Conservation (phyloP, 768 basidiomycete genomes). For the Rhodotorula kratochvilovae region DNA sequence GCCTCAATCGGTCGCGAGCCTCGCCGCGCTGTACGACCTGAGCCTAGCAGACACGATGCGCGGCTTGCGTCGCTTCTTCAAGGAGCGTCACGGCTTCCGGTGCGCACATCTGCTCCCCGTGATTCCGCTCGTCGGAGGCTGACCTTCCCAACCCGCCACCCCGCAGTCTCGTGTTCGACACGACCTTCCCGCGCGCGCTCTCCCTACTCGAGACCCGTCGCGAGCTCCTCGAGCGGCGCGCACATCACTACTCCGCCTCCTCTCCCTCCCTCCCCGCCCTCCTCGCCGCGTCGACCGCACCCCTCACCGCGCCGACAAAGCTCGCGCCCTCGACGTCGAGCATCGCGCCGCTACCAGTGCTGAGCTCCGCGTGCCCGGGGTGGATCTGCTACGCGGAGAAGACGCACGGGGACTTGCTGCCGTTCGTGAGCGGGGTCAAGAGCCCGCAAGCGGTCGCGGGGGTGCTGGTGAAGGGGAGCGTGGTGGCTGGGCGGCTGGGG, state of each 20-base stretch:
- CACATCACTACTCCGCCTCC: conserved; percentile 14
- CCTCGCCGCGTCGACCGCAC: conserved; percentile 5
- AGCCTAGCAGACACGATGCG: conserved; percentile 59
- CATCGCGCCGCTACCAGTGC: conserved; percentile 65
- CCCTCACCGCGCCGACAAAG: conserved; percentile 21
- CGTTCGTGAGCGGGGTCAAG: conserved; percentile 79
- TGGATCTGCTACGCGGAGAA: conserved; percentile 99
- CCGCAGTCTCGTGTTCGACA: conserved; percentile 74
- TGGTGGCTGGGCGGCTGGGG: conserved; percentile 66
- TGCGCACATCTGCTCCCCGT: background rate
- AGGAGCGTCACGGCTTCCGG: conserved; percentile 37
- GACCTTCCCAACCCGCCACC: background rate
- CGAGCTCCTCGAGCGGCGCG: conserved; percentile 73
- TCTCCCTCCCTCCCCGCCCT: conserved; percentile 6
- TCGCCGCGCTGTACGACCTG: conserved; percentile 56
- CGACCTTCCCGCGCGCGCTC: conserved; percentile 86
- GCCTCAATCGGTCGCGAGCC: conserved; percentile 77
- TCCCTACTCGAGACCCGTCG: conserved; percentile 71
- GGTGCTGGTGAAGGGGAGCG: conserved; percentile 73
- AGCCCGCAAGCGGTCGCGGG: conserved; percentile 95
- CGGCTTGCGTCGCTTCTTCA: conserved; percentile 48
- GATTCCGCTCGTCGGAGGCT: background rate
- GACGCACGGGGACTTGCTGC: conserved; percentile 86
- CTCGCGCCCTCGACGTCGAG: conserved; percentile 19
- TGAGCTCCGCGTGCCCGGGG: conserved; percentile 93